Evolutionary conservation across 1,284 basidiomycete genomes (phyloP).

Genomic region (Clitocybe nebularis): DNA sequence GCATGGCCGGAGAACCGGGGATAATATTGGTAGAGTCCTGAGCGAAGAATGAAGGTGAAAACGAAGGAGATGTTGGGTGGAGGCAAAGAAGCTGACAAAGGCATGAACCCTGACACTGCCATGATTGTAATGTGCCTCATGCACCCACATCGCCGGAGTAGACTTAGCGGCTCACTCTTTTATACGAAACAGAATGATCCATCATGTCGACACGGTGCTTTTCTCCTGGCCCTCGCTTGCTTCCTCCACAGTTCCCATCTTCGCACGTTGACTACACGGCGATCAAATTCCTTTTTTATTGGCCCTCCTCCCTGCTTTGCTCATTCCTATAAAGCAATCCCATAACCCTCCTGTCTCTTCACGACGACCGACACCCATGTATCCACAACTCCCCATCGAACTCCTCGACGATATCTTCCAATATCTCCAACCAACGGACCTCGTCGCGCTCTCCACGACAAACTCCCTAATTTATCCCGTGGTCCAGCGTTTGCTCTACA

Average conservation of each 20-base stretch:
- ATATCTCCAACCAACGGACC: conserved; percentile 32
- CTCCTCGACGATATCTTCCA: conserved; percentile 46
- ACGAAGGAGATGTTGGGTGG: conserved; percentile 6
- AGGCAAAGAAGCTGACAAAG: conserved; percentile 17
- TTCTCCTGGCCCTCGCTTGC: conserved; percentile 14
- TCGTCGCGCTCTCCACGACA: conserved; percentile 45
- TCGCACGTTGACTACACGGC: conserved; percentile 27
- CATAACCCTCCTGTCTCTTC: conserved; percentile 12
- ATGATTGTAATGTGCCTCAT: conserved; percentile 18
- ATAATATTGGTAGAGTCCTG: conserved; percentile 4
- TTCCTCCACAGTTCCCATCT: conserved; percentile 12
- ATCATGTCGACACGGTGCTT: conserved; percentile 20
- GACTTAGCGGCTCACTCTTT: conserved; percentile 13
- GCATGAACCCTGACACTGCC: conserved; percentile 8
- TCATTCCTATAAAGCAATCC: conserved; percentile 20
- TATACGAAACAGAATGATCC: conserved; percentile 20
- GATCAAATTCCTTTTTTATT: conserved; percentile 28
- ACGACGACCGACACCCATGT: conserved; percentile 23
- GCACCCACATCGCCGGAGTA: conserved; percentile 16
- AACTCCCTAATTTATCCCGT: conserved; percentile 37
- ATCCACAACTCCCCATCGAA: conserved; percentile 48
- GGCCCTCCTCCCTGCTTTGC: conserved; percentile 22
- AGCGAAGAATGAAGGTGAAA: conserved; percentile 9
- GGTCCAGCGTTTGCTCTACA: conserved; percentile 60
- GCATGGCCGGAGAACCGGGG: conserved; percentile 12